phyloP scores from a whole-genome alignment of 2,329 filamentous ascomycete genomes.

The Thermochaetoides dissita region DNA sequence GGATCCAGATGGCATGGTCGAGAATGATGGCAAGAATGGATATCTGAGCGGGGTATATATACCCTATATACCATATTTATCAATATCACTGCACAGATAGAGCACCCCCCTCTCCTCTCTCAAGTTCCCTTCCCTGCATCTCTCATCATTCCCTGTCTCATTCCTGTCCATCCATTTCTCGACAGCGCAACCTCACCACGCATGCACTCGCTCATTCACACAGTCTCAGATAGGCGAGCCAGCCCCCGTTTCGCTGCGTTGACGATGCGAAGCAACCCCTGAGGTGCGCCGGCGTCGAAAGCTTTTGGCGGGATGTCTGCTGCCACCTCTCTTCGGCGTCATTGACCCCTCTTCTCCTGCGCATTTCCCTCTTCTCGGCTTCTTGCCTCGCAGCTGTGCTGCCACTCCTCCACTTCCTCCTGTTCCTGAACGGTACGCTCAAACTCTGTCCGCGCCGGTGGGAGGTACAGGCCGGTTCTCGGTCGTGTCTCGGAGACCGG shows the following conservation, averaged over 20 bases:
- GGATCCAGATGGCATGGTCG: constrained; percentile 3
- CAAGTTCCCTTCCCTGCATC: not conserved
- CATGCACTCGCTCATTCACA: no score
- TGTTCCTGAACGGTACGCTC: no score
- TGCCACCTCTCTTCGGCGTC: not conserved
- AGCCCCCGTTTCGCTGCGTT: not conserved
- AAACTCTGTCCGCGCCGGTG: no score
- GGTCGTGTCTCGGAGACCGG: no score
- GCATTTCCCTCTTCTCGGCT: not conserved
- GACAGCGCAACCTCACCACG: not conserved
- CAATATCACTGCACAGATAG: not conserved
- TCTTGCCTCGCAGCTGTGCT: no score
- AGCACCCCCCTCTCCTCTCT: not conserved
- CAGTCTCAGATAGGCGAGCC: not conserved
- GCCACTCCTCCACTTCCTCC: no score
- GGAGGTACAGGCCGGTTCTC: no score
- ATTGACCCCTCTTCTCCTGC: not conserved
- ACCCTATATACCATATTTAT: not conserved
- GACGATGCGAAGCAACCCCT: constrained; percentile 2
- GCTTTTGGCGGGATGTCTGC: not conserved
- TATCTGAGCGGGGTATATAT: constrained; percentile 15
- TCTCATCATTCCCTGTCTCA: not conserved
- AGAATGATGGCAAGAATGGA: constrained; percentile 15
- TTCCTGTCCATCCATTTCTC: not conserved
- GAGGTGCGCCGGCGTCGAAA: constrained; percentile 4